These are phyloP conservation scores for Coniochaeta pulveracea DNA, from an alignment of 2,329 filamentous ascomycete species.

Conservation along the genomic window DNA sequence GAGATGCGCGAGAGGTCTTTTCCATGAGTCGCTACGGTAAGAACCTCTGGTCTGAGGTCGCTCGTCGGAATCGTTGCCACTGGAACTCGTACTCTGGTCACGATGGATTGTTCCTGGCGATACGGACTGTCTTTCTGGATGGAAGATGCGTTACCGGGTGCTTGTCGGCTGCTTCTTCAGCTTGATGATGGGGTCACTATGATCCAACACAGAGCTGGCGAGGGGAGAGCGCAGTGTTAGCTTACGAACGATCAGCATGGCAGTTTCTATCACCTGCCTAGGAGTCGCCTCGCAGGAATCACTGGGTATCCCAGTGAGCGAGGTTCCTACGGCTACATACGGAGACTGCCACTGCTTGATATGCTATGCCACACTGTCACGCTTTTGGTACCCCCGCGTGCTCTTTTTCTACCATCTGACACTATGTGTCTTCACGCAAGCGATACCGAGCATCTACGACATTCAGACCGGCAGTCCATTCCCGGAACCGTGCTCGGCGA, in stretches of 20 bases:
- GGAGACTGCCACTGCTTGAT: conserved; percentile 30
- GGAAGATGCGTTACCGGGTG: conserved; percentile 17
- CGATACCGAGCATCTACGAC: conserved; percentile 8
- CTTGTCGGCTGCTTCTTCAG: conserved; percentile 14
- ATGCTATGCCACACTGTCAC: conserved; percentile 23
- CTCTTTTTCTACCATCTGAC: conserved; percentile 7
- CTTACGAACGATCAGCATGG: conserved; percentile 34
- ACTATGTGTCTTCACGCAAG: not conserved
- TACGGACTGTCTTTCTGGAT: conserved; percentile 16
- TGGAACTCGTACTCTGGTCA: conserved; percentile 50
- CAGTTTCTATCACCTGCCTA: conserved; percentile 17
- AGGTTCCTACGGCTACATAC: conserved; percentile 30
- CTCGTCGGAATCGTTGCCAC: conserved; percentile 62
- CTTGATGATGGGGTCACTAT: conserved; percentile 8
- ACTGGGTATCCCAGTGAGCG: conserved; percentile 20
- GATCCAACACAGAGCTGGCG: conserved; percentile 10
- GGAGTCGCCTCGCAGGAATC: conserved; percentile 33
- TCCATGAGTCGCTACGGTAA: conserved; percentile 69
- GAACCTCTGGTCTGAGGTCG: conserved; percentile 59
- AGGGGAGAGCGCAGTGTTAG: conserved; percentile 34
- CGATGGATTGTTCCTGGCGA: conserved; percentile 23
- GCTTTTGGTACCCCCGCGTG: conserved; percentile 30
- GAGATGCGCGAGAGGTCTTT: conserved; percentile 43
- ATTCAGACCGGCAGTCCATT: conserved; percentile 16
- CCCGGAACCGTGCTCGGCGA: conserved; percentile 29